phyloP scores from a whole-genome alignment of 495 filamentous ascomycete species.

The Penicillium ucsense region DNA sequence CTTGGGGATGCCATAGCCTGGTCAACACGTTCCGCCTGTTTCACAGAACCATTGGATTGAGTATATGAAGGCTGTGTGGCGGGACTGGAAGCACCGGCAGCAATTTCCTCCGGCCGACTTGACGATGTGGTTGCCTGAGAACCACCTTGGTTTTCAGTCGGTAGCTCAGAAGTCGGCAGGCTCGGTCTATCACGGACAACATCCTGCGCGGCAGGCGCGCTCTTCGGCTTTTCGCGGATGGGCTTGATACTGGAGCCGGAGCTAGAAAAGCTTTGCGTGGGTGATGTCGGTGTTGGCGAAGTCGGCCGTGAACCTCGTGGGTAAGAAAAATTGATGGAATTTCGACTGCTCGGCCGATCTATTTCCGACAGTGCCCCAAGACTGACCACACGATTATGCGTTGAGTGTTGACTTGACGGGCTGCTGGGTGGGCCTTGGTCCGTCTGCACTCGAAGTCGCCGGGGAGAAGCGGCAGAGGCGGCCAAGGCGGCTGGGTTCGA shows the following conservation, averaged over 20 bases:
- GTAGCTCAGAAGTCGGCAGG: too few relatives aligned
- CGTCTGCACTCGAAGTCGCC: slow-evolving; percentile 22
- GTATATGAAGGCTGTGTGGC: not conserved
- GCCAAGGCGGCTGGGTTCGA: too few relatives aligned
- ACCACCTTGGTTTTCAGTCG: too few relatives aligned
- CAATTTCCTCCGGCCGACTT: slow-evolving; percentile 28
- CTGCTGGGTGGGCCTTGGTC: slow-evolving; percentile 27
- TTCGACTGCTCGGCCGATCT: slow-evolving; percentile 51
- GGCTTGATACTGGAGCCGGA: too few relatives aligned
- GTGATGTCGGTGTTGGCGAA: slow-evolving; percentile 21
- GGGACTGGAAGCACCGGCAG: slow-evolving; percentile 16
- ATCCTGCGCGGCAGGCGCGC: too few relatives aligned
- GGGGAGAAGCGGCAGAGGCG: slow-evolving; percentile 32
- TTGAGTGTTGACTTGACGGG: slow-evolving; percentile 9
- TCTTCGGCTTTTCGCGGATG: too few relatives aligned
- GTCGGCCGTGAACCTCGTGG: slow-evolving; percentile 49
- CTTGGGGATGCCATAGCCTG: not conserved
- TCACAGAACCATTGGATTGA: not conserved
- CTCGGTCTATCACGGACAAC: too few relatives aligned
- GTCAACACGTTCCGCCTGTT: slow-evolving; percentile 3
- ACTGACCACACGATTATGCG: slow-evolving; percentile 13
- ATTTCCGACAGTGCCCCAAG: slow-evolving; percentile 34
- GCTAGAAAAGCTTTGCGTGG: too few relatives aligned
- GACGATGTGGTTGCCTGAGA: slow-evolving; percentile 11
- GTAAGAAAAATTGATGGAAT: slow-evolving; percentile 80